Conservation (phyloP, 306 rosid species). For the Prinsepia uniflora region DNA sequence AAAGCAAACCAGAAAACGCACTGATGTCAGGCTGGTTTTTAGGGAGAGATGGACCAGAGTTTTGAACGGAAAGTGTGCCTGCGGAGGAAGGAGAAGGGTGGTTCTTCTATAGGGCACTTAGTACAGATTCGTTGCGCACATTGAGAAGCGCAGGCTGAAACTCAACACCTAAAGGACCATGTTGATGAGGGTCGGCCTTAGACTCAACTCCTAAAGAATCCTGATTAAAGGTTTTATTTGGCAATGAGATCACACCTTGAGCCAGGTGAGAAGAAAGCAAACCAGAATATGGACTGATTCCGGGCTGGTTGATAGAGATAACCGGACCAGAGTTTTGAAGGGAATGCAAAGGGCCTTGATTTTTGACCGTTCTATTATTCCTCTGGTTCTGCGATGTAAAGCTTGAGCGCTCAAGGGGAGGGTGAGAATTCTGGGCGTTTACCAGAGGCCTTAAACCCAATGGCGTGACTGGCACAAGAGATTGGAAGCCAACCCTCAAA, state of each 20-base stretch:
- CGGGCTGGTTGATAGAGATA: slow-evolving; percentile 51
- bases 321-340: slow-evolving; percentile 40
- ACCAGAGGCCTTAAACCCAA: slow-evolving; percentile 48
- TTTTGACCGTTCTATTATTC: neutral
- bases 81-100: too few relatives aligned
- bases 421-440: slow-evolving; percentile 42
- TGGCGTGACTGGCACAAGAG: slow-evolving; percentile 39
- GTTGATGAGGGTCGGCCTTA: slow-evolving; percentile 42
- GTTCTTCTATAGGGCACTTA: slow-evolving; percentile 51
- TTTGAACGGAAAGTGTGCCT: too few relatives aligned
- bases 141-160: slow-evolving; percentile 38
- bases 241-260: slow-evolving; percentile 76
- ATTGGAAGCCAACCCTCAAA: slow-evolving; percentile 34
- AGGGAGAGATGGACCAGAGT: too few relatives aligned
- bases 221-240: slow-evolving; percentile 52
- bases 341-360: slow-evolving; percentile 38
- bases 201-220: slow-evolving; percentile 66
- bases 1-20: too few relatives aligned
- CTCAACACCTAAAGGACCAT: too few relatives aligned
- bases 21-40: too few relatives aligned
- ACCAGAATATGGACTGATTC: slow-evolving; percentile 45
- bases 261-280: slow-evolving; percentile 73
- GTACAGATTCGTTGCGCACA: slow-evolving; percentile 71
- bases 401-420: slow-evolving; percentile 33
- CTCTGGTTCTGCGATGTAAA: slow-evolving; percentile 45